phyloP scores from a whole-genome alignment of 2,329 filamentous ascomycete genomes.

The Talaromyces sp. region DNA sequence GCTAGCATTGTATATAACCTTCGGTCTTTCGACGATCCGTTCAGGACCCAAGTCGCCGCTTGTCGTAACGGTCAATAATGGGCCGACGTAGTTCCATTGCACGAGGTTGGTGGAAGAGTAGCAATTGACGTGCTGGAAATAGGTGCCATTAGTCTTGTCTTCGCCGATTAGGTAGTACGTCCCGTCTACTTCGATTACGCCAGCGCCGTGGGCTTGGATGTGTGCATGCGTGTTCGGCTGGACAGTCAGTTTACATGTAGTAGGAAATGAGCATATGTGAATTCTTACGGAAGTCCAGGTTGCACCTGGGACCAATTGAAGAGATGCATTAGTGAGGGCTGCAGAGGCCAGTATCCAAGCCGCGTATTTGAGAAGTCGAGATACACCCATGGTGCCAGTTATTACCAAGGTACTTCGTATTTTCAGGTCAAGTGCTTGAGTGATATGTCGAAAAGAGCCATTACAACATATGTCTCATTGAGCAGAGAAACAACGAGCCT shows the following conservation, averaged over 20 bases:
- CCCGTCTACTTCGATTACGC: conserved; percentile 56
- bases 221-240: conserved; percentile 33
- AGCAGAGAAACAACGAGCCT: neutral
- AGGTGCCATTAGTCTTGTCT: conserved; percentile 62
- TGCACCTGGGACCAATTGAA: conserved; percentile 38
- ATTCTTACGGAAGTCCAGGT: conserved; percentile 47
- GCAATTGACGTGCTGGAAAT: conserved; percentile 65
- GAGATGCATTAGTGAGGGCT: neutral
- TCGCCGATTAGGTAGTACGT: conserved; percentile 68
- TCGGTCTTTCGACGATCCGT: conserved; percentile 64
- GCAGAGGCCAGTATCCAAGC: neutral
- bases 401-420: neutral
- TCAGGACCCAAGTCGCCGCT: conserved; percentile 59
- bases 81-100: conserved; percentile 61
- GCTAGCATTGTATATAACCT: conserved; percentile 65
- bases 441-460: neutral
- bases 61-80: conserved; percentile 53
- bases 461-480: neutral
- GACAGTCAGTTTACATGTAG: neutral
- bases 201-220: conserved; percentile 65
- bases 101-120: conserved; percentile 63
- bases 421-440: neutral
- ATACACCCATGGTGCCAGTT: neutral
- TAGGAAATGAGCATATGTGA: conserved; percentile 28
- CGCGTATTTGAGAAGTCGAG: neutral